Evolutionary conservation across 2,329 filamentous ascomycete species (phyloP), one percentile per base, ranked within the genome.

Genomic region (Samsoniella hepiali): DNA sequence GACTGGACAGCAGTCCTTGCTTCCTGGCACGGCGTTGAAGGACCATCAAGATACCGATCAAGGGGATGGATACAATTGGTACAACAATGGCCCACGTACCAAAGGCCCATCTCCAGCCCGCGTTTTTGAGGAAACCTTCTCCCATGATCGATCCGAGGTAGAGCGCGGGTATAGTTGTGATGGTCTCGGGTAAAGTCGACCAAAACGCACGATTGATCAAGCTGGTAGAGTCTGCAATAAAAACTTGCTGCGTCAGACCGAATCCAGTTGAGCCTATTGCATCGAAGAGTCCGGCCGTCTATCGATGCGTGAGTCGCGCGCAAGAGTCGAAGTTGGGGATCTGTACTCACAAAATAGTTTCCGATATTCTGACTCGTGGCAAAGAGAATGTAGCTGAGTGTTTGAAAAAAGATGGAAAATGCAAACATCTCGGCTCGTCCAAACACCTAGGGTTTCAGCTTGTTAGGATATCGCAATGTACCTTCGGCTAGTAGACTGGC

Each of bases 211-310:
- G 82, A 71, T 88, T 86, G 67, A 84, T 78, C 36, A 88, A 75
- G 49, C 79, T 81, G 10, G 85, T 85, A 1, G 84, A 85, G 67
- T 89, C 87, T 38, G 86, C 83, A 63, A 86, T 84, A 69, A 89
- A 85, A 29, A 89, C 70, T 55, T 75, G 72, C 56, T 75, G 72
- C 65, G 71, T 74, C 15, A 75, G 73, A 13, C 65, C 67, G 59
- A 72, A 75, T 17, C 71, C 72, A 0, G 72, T 73, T 11, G 71
- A 71, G n/a, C 86, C 86, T 49, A 85, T 80, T n/a, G 81, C 80
- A 67, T 88, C 87, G 63, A 88, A 85, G 9, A 88, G 82, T 55
- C 84, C 79, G 8, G 81, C 83, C 3, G 82, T 69, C 72, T 72
- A 4, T 38, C 11, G 22, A 6, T 0, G 10, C 6, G 50, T 65